Conservation (phyloP, 2,329 filamentous ascomycete genomes). For the Xylaria sp. region DNA sequence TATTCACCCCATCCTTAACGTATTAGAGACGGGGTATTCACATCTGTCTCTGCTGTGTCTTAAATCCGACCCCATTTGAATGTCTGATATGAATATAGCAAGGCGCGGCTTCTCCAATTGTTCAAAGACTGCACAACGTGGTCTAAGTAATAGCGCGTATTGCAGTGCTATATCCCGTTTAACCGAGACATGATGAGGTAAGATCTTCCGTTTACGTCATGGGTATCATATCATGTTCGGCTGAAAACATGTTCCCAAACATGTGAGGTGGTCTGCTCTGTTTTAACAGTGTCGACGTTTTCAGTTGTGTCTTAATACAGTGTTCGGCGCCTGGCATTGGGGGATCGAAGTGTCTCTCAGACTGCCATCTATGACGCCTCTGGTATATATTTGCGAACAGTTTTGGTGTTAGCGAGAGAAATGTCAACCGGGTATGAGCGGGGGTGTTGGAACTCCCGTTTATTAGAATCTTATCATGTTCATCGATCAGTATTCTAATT, state of each 20-base stretch:
- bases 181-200: slow-evolving; percentile 17
- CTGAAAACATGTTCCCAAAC: neutral
- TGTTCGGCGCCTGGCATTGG: neutral
- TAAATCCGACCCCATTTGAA: neutral
- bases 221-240: neutral
- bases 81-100: neutral
- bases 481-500: too few relatives aligned
- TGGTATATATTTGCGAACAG: too few relatives aligned
- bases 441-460: neutral
- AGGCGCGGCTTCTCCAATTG: neutral
- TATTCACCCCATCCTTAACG: neutral
- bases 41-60: neutral
- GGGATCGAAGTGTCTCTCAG: neutral
- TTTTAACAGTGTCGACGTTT: neutral
- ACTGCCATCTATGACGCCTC: too few relatives aligned
- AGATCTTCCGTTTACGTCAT: neutral
- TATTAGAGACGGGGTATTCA: neutral
- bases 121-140: neutral
- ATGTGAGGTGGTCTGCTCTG: neutral
- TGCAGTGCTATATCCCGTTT: neutral
- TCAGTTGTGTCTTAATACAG: neutral
- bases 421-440: too few relatives aligned
- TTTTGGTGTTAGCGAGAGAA: too few relatives aligned
- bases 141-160: neutral
- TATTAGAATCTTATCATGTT: neutral